Evolutionary conservation across 176 grass and related monocot species (phyloP).

Genomic region (Guadua angustifolia): DNA sequence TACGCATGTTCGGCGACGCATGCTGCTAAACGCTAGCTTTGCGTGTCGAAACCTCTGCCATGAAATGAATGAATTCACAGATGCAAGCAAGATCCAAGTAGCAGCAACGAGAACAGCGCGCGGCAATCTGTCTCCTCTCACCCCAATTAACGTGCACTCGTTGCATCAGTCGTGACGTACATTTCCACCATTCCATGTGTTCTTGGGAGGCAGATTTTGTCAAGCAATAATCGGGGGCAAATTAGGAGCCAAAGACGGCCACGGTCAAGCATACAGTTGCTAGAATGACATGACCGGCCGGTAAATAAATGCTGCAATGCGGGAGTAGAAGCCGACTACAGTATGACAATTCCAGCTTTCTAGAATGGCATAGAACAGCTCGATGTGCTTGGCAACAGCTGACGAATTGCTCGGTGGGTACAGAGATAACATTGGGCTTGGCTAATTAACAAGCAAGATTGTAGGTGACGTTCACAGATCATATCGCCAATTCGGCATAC

Average conservation of each 20-base stretch:
- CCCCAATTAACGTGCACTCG: neutral
- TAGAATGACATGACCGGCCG: neutral
- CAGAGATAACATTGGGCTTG: neutral
- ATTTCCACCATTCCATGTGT: too few relatives aligned
- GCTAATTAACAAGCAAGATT: neutral
- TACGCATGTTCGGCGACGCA: neutral
- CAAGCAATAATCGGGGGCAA: neutral
- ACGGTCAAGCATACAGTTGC: neutral
- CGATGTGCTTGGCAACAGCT: neutral
- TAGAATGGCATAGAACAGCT: neutral
- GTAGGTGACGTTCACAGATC: neutral
- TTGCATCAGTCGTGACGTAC: neutral
- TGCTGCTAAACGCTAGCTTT: neutral
- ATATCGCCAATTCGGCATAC: neutral
- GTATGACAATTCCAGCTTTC: neutral
- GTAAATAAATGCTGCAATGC: too few relatives aligned
- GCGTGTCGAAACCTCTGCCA: neutral
- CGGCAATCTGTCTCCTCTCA: neutral
- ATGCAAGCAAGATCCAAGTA: neutral
- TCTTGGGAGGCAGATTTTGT: too few relatives aligned
- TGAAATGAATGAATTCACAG: neutral
- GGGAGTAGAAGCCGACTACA: neutral
- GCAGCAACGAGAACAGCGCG: neutral
- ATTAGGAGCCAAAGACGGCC: neutral
- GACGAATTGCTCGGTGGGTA: neutral